These are phyloP conservation scores for Eremochloa ophiuroides DNA, from an alignment of 176 grass and related monocot genomes.

Conservation along the genomic window DNA sequence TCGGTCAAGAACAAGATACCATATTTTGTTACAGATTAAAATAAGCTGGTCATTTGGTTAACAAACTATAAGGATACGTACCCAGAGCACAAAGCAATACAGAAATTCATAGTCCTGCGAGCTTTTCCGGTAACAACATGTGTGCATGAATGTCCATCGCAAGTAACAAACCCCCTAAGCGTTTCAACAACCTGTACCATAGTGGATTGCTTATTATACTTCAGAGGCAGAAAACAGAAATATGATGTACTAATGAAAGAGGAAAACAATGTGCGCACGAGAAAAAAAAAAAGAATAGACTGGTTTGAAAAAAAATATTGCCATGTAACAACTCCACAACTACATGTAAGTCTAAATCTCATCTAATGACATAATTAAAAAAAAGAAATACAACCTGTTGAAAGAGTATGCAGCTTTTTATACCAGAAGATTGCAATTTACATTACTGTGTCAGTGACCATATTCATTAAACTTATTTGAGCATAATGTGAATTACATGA, in stretches of 20 bases:
- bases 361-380: neutral
- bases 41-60: neutral
- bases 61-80: conserved; percentile 36
- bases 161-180: conserved; percentile 62
- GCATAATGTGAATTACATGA: neutral
- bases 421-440: neutral
- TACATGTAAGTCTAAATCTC: neutral
- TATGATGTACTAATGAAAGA: neutral
- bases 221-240: neutral
- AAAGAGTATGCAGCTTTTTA: neutral
- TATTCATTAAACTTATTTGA: neutral
- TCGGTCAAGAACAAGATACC: conserved; percentile 11
- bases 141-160: conserved; percentile 59
- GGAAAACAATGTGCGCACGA: neutral
- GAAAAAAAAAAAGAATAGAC: too few species aligned
- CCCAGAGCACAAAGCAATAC: conserved; percentile 80
- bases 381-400: neutral
- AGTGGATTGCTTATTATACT: neutral
- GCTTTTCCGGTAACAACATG: conserved; percentile 83
- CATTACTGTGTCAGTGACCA: neutral
- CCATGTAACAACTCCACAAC: neutral
- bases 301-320: neutral
- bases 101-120: conserved; percentile 81
- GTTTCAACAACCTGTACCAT: conserved; percentile 59
- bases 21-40: conserved; percentile 2